Base-by-base conservation (phyloP, 139 green algal species). In the Ettlia oleoabundans region DNA sequence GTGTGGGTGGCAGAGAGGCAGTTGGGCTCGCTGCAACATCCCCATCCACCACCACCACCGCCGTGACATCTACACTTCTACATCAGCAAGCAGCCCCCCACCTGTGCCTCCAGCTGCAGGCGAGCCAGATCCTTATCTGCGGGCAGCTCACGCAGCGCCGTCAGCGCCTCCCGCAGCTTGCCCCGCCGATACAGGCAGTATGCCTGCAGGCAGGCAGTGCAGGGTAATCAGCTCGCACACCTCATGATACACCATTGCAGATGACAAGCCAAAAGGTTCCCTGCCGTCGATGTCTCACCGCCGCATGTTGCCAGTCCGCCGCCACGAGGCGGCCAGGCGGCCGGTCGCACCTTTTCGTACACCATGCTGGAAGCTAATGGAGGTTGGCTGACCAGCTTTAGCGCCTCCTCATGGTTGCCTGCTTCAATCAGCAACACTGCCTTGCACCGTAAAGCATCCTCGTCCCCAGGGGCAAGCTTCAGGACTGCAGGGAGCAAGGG, bases 101-200 rank as follows among this genome's bases (percentile, higher is more conserved):
- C 86, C 88, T 98, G 95, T 3, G 91, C 95, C 51, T 91, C 75
- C 41, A 98, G 91, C 87, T 98, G 91, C 67, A 96, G 84, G 28
- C 63, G 63, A 37, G 77, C 81, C 9, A 76, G 55, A 15, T 43
- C 74, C n/a, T 75, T 52, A 18, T 87, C 76, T 4, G 52, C 53
- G 13, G 55, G 22, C 40, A 87, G 84, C 19, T 65, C 19, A 13
- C 13, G 2, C 26, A 92, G 63, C 19, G 80, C 71, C 13, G 53
- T 22, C 53, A 94, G 82, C 18, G 91, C 87, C 58, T 94, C 86
- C 28, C 93, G 74, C 65, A 95, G 81, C 76, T 86, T 86, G 37
- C 88, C 90, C 4, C 86, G 37, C 0, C 94, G 90, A 87, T 98
- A 98, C 40, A 95, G 76, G 87, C 93, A 96, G 84, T 98, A 98